Base-by-base conservation (phyloP, 2,329 filamentous ascomycete genomes). In the Bretziella fagacearum region DNA sequence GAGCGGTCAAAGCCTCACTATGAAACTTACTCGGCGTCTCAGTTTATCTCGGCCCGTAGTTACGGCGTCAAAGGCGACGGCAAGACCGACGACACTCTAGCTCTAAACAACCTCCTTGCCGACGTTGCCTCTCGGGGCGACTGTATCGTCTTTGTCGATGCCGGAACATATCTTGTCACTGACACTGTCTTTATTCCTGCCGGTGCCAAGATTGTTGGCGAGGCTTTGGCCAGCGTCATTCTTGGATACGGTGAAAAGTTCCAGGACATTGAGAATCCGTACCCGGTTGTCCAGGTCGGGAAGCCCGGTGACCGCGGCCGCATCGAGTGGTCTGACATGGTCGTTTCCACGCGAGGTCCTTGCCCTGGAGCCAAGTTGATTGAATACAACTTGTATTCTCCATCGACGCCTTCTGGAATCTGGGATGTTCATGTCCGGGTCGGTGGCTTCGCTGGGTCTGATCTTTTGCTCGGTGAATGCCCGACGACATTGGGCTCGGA, bases 341-440 rank as follows among this genome's bases (percentile, higher is more conserved):
- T 87, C 42, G 66, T 87, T 11, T 76, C 75, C 47, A 84, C 79
- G 0, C 68, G 74, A 48, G 82, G 81, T 1, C 62, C 77, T 22
- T 68, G 77, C 6, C 68, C 75, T 1, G 83, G 83, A 3, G 82
- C 81, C 1, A 67, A 79, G 6, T 63, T 86, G 5, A 74, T 86
- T 49, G 70, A 87, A 57, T 86, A 78, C 67, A 87, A 87, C 57
- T 64, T 86, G 13, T 69, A 67, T 43, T 67, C 67, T 13, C 55
- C 61, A 3, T 56, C 56, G 4, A 35, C 54, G 46, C 66, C 68
- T 11, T 64, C 64, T 6, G 76, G 74, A 4, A 68, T 81, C 60
- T 89, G 82, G 82, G 83, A 87, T 57, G 73, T 81, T 8, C 82
- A 89, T 61, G 74, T 81, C 56, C 77, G 83, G 53, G 71, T 87